Evolutionary conservation across 768 basidiomycete species (phyloP).

Genomic region (Termitomyces sp.): DNA sequence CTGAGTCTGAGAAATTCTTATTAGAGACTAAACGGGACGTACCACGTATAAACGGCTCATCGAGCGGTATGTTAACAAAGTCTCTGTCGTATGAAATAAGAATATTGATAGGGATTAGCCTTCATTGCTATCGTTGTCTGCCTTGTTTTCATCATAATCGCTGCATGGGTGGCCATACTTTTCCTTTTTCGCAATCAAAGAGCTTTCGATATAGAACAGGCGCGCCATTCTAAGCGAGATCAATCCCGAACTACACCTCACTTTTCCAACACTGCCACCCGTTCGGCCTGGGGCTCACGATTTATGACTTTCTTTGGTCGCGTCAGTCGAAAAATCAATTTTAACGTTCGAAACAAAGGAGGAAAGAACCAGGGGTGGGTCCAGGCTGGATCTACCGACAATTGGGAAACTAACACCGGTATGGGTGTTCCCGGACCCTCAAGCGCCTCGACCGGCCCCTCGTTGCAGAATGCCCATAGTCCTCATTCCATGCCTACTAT

Average conservation of each 20-base stretch:
- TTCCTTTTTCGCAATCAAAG: slow-evolving; percentile 48
- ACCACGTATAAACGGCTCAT: not conserved
- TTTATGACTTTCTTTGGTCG: slow-evolving; percentile 3
- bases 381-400: slow-evolving; percentile 43
- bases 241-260: not conserved
- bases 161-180: slow-evolving; percentile 49
- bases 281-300: slow-evolving; percentile 3
- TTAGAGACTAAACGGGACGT: not conserved
- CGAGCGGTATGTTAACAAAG: not conserved
- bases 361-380: slow-evolving; percentile 43
- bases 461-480: not conserved
- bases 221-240: slow-evolving; percentile 23
- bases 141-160: slow-evolving; percentile 50
- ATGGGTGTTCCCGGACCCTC: slow-evolving; percentile 5
- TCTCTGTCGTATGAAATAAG: not conserved
- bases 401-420: slow-evolving; percentile 34
- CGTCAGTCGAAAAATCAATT: not conserved
- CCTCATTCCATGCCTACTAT: slow-evolving; percentile 13
- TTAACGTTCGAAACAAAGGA: slow-evolving; percentile 15
- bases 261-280: not conserved
- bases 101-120: slow-evolving; percentile 24
- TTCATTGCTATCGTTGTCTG: slow-evolving; percentile 61
- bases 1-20: not conserved
- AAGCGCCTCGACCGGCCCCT: slow-evolving; percentile 1
- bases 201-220: slow-evolving; percentile 34